Evolutionary conservation across 306 rosid genomes (phyloP).

Genomic region (Prunus salicina): DNA sequence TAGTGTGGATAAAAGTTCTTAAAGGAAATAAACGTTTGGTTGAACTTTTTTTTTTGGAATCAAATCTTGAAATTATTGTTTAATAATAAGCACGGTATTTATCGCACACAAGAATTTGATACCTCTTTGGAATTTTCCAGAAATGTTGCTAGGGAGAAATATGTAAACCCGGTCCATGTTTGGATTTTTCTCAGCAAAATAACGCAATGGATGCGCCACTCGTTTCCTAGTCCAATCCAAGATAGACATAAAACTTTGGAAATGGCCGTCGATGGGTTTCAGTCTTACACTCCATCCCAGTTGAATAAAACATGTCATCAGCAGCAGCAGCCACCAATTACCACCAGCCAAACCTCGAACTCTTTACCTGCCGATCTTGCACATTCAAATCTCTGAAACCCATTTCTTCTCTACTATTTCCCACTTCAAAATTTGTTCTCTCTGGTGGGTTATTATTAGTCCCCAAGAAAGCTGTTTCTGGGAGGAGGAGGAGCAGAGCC

Average conservation of each 20-base stretch:
- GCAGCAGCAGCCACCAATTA: constrained; percentile 17
- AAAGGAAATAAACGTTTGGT: no score
- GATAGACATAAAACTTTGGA: not conserved
- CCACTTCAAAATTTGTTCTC: constrained; percentile 31
- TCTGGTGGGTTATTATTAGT: constrained; percentile 17
- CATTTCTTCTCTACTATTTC: constrained; percentile 21
- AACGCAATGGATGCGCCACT: not conserved
- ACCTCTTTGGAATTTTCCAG: not conserved
- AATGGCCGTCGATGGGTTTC: not conserved
- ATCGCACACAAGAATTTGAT: not conserved
- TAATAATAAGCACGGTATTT: no score
- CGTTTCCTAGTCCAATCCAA: not conserved
- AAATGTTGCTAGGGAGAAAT: not conserved
- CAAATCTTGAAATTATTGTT: no score
- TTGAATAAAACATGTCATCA: constrained; percentile 26
- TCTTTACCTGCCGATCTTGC: not conserved
- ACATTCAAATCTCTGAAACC: constrained; percentile 25
- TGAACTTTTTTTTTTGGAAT: no score
- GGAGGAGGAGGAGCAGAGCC: constrained; percentile 5
- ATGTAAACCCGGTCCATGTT: not conserved
- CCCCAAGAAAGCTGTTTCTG: constrained; percentile 16
- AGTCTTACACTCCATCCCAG: not conserved
- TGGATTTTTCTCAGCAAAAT: not conserved
- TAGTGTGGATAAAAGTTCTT: no score
- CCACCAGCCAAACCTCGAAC: constrained; percentile 24